Base-by-base conservation (phyloP, 1,284 basidiomycete species). In the Ustilago bromivora region DNA sequence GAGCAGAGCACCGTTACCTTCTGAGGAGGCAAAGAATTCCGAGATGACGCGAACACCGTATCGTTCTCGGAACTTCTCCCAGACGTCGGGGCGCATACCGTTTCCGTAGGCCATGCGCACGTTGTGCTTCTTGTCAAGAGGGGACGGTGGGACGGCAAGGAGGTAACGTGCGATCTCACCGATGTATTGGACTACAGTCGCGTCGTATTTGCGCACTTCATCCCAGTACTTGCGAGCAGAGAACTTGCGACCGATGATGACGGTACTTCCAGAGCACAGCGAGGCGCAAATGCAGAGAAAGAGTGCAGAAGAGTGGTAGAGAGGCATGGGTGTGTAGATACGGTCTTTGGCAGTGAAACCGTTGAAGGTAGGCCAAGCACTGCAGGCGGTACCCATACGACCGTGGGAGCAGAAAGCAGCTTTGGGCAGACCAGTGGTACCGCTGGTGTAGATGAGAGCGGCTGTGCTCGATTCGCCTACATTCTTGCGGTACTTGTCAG, bases 31-130 rank as follows among this genome's bases (percentile, higher is more conserved):
- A 61, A 85, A 87, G 74, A 87, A 87, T 51, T 87, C 86, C 5
- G 78, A 75, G 62, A 87, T 86, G 52, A 64, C 56, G 4, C 58
- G 59, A 0, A 87, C 83, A 31, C 81, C 83, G 59, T 82, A 87
- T 0, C 86, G 60, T 35, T 87, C 83, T 10, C 85, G 63, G 82
- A 87, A 87, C 60, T 80, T 83, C 34, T 84, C 77, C 86, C 86
- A 87, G 1, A 87, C 86, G 34, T 87, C 86, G 36, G 77, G 83
- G 1, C 86, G 73, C 80, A 85, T 85, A 5, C 86, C 86, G 71
- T 87, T 87, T 0, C 86, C 86, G 61, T 86, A 87, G n/a, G 85
- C 85, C 74, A 86, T 78, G n/a, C 78, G 67, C n/a, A 87, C 84
- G 6, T 79, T 81, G 78, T 87, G 86, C 55, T 85, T 56, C 81